Base-by-base conservation (phyloP, 257 asterid genomes). In the Sherardia arvensis region DNA sequence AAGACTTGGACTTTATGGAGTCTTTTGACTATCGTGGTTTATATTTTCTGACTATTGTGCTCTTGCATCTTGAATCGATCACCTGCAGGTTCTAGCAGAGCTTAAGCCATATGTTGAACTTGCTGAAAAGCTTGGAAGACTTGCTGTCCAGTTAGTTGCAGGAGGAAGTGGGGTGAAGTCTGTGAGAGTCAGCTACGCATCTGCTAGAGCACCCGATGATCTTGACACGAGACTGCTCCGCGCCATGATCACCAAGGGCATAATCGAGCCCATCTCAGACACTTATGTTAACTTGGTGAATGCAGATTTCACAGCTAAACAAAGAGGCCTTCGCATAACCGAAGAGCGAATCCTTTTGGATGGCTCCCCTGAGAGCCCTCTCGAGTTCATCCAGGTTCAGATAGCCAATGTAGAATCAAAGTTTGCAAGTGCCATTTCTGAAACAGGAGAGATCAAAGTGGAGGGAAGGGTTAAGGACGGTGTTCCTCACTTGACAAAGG, bases 221-320 rank as follows among this genome's bases (percentile, higher is more conserved):
- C 87, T 91, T 1, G 98, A 91, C 82, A 88, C 97, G 8, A 72
- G 96, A 36, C 10, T 88, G 58, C 96, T 91, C 6, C 97, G 98
- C 15, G 97, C 97, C 77, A 91, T 88, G 96, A 86, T 91, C 64
- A 91, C 84, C 59, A 88, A 91, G 84, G 98, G 98, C 51, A 76
- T 91, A 48, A 88, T 91, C 12, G 98, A 91, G 78, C 98, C 98
- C 8, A 80, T 91, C 73, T 91, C 98, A 45, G 77, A 80, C 14
- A 85, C 80, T 6, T 88, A 83, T 10, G 84, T 88, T 17, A 91
- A 88, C 70, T 68, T 91, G 66, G 97, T 88, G 33, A 91, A 91
- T 38, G 97, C 98, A 4, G 98, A 91, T 75, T 91, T 84, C 82
- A 83, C 92, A 6, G 98, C 95, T 48, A 91, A 91, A 63, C 95